Percentiles rank a stretch among this genome's conserved stretches.
Conservation (phyloP, 257 asterid genomes). For the Paraleonurus japonicus region DNA sequence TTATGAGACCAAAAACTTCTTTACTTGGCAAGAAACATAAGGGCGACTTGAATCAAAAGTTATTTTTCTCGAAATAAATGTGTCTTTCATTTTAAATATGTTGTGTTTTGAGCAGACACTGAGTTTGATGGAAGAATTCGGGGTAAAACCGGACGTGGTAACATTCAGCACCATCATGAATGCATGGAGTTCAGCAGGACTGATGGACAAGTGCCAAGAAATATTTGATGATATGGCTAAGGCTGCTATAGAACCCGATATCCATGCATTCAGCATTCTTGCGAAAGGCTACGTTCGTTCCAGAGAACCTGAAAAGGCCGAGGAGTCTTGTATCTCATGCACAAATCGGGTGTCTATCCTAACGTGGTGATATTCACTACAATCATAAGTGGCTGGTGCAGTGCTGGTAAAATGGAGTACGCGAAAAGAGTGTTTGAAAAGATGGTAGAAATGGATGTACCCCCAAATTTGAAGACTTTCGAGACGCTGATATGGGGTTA, state of each 20-base stretch:
- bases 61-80: not conserved
- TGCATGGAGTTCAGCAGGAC: constrained; percentile 88
- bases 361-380: constrained; percentile 90
- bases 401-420: constrained; percentile 69
- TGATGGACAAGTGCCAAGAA: constrained; percentile 75
- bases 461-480: constrained; percentile 75
- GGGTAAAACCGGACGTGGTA: constrained; percentile 81
- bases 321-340: constrained; percentile 58
- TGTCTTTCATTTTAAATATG: not conserved
- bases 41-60: not conserved
- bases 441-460: constrained; percentile 61
- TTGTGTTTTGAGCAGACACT: constrained; percentile 48
- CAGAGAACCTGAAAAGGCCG: constrained; percentile 72
- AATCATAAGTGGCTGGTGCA: constrained; percentile 96
- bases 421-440: constrained; percentile 55
- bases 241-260: constrained; percentile 75
- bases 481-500: constrained; percentile 96
- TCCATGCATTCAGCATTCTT: constrained; percentile 82
- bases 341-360: constrained; percentile 51
- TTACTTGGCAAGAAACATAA: too few relatives aligned
- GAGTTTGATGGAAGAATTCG: constrained; percentile 71
- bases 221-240: constrained; percentile 72
- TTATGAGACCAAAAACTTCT: too few relatives aligned
- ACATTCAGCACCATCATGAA: constrained; percentile 96
- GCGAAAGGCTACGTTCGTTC: constrained; percentile 94